These are phyloP conservation scores for Talaromyces ruber DNA, from an alignment of 495 filamentous ascomycete species.

Conservation along the genomic window DNA sequence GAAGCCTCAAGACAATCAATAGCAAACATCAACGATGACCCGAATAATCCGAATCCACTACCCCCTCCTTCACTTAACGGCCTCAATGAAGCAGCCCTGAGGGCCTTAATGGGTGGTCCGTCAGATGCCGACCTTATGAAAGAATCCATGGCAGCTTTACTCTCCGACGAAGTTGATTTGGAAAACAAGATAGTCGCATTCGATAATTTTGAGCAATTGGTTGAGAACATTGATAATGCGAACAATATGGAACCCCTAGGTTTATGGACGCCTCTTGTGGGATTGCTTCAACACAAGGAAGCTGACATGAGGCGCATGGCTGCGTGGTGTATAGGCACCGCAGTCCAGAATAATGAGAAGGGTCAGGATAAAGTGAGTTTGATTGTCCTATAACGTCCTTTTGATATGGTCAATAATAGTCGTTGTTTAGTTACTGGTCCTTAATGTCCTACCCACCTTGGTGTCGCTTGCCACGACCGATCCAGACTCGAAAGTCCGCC, in stretches of 20 bases:
- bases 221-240: slow-evolving; percentile 90
- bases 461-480: slow-evolving; percentile 56
- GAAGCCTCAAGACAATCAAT: slow-evolving; percentile 25
- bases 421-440: slow-evolving; percentile 44
- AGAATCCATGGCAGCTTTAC: slow-evolving; percentile 66
- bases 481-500: slow-evolving; percentile 54
- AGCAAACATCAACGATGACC: slow-evolving; percentile 26
- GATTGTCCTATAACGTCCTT: background rate
- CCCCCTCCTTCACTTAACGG: slow-evolving; percentile 24
- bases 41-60: slow-evolving; percentile 33
- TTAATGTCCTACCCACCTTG: slow-evolving; percentile 62
- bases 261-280: slow-evolving; percentile 73
- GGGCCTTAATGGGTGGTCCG: slow-evolving; percentile 67
- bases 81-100: slow-evolving; percentile 59
- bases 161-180: slow-evolving; percentile 51
- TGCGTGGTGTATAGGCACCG: slow-evolving; percentile 87
- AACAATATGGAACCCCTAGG: slow-evolving; percentile 75
- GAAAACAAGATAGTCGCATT: slow-evolving; percentile 81
- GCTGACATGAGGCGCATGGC: slow-evolving; percentile 67
- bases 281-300: slow-evolving; percentile 57
- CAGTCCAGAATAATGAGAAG: slow-evolving; percentile 89
- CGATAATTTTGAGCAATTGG: slow-evolving; percentile 91
- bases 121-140: slow-evolving; percentile 88
- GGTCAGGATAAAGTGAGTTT: slow-evolving; percentile 60
- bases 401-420: slow-evolving; percentile 11